Evolutionary conservation across 441 rosid genomes (phyloP), one percentile per base, ranked within the genome.

Genomic region (Melastoma candidum): DNA sequence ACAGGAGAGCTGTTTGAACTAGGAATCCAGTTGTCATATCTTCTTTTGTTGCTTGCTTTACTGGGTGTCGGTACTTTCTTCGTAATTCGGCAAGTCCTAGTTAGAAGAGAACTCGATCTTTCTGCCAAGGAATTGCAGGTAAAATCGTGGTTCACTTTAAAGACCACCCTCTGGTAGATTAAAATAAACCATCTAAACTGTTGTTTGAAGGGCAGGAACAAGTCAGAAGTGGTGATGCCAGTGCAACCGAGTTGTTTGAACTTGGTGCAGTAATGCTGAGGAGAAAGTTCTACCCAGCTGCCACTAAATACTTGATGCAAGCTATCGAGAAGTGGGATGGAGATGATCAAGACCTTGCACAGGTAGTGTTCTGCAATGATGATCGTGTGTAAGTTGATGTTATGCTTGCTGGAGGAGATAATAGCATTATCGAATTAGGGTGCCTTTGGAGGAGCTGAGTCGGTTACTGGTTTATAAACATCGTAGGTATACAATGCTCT

Each of bases 261-360:
- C 94, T 92, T 4, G 97, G 98, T 56, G 97, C 98, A 1, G 98
- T 88, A 57, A 92, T 92, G 98, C 72, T 88, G 48, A 72, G 97
- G 74, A 74, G 98, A 65, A 88, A 88, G 64, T 75, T 85, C 71
- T 88, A 92, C 70, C 95, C 97, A 0, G 97, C 92, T 55, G 98
- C 98, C 36, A 78, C 70, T 58, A 92, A 81, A 67, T 85, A 67
- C 66, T 79, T 92, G 79, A 81, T 70, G 58, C 89, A 85, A 76
- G 97, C 98, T 22, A 84, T 92, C 57, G 82, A 79, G 46, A 92
- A 88, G 74, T 92, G 98, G 98, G 97, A 92, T 56, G 95, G 98
- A 53, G 97, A 92, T 26, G 92, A 82, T 71, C 98, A 92, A 76
- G 97, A 92, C 76, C 90, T 92, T 64, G 94, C 98, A 3, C 98